phyloP scores from a whole-genome alignment of 371 early-diverging fungal species.

The Mortierella sp. region DNA sequence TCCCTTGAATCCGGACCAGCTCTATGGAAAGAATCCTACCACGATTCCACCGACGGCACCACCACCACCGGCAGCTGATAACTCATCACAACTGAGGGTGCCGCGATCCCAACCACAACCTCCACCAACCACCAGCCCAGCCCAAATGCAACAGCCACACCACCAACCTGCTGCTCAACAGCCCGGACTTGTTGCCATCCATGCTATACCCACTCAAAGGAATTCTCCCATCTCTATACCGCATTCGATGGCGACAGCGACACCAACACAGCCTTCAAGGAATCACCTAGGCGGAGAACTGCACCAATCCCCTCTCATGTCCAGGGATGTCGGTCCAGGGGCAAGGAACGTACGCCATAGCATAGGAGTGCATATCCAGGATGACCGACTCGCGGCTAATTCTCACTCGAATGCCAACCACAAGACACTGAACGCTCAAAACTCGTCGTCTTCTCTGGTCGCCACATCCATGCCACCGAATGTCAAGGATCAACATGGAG shows the following conservation, averaged over 20 bases:
- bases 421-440: constrained; percentile 33
- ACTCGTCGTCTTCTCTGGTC: constrained; percentile 41
- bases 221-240: constrained; percentile 18
- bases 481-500: constrained; percentile 22
- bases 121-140: constrained; percentile 5
- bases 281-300: constrained; percentile 7
- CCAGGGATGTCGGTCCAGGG: constrained; percentile 24
- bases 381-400: constrained; percentile 14
- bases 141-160: constrained; percentile 14
- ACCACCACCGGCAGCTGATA: constrained; percentile 29
- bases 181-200: constrained; percentile 10
- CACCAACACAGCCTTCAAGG: constrained; percentile 28
- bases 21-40: constrained; percentile 32
- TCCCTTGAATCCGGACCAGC: constrained; percentile 47
- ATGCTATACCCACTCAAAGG: constrained; percentile 31
- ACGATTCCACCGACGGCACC: constrained; percentile 28
- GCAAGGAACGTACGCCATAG: constrained; percentile 24
- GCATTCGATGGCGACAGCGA: constrained; percentile 19
- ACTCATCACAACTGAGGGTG: not conserved
- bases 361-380: constrained; percentile 13
- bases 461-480: constrained; percentile 1
- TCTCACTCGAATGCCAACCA: constrained; percentile 17
- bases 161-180: constrained; percentile 16
- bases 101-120: constrained; percentile 15
- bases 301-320: constrained; percentile 23